Percentiles rank a stretch among this genome's conserved stretches.
These are phyloP conservation scores for Chlamydomonas eustigma DNA, from an alignment of 139 green algal genomes.

Conservation along the genomic window DNA sequence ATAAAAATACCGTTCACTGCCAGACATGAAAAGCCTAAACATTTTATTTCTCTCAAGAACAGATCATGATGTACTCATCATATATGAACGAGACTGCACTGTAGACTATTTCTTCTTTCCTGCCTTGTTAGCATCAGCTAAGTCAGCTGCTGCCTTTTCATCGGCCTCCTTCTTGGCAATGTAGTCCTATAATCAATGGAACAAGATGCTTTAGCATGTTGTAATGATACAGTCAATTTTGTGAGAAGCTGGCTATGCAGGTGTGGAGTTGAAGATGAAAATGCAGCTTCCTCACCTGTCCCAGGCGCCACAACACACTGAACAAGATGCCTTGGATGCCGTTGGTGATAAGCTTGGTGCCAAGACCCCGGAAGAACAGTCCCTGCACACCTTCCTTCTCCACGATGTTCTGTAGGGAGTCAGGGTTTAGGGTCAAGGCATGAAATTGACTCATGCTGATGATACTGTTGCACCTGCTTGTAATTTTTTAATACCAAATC, in stretches of 20 bases:
- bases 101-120: too few species aligned
- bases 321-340: slow-evolving; percentile 75
- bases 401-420: slow-evolving; percentile 61
- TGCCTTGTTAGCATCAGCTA: too few species aligned
- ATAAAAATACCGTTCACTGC: too few species aligned
- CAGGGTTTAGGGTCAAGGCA: too few species aligned
- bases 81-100: too few species aligned
- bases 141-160: not conserved
- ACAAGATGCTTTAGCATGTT: not conserved
- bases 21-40: too few species aligned
- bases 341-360: slow-evolving; percentile 88
- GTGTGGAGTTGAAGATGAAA: not conserved
- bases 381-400: slow-evolving; percentile 76
- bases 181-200: slow-evolving; percentile 11
- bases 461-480: too few species aligned
- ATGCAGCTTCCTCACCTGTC: slow-evolving; percentile 45
- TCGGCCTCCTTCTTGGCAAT: slow-evolving; percentile 13
- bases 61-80: too few species aligned
- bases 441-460: too few species aligned
- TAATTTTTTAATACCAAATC: too few species aligned
- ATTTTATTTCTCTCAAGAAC: too few species aligned
- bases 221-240: slow-evolving; percentile 1
- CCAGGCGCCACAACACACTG: slow-evolving; percentile 79
- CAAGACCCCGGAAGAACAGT: slow-evolving; percentile 79
- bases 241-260: not conserved